These are phyloP conservation scores for Solanum hybrid DNA, from an alignment of 305 asterid species.

Conservation along the genomic window DNA sequence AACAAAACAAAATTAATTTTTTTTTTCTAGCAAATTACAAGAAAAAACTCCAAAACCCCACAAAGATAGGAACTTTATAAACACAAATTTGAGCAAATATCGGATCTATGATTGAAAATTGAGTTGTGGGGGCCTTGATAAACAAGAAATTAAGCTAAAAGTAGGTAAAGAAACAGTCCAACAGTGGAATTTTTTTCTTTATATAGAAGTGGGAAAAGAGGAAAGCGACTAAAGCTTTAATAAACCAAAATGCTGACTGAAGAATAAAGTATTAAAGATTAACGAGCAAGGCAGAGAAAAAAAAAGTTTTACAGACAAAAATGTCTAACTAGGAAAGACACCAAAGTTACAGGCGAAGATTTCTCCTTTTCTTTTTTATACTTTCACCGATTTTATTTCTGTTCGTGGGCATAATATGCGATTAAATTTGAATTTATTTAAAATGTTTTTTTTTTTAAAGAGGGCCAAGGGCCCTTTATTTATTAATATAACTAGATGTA, in stretches of 20 bases:
- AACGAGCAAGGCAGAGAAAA: neutral
- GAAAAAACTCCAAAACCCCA: neutral
- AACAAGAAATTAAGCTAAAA: constrained; percentile 10
- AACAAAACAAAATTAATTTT: constrained; percentile 13
- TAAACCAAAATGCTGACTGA: neutral
- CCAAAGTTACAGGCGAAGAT: neutral
- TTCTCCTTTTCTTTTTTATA: neutral
- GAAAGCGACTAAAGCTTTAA: constrained; percentile 22
- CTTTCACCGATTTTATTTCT: neutral
- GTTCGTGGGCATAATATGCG: too few relatives aligned
- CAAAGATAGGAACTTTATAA: neutral
- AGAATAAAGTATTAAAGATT: neutral
- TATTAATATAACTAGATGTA: too few relatives aligned
- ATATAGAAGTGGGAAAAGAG: constrained; percentile 6
- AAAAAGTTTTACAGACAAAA: neutral
- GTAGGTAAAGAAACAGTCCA: constrained; percentile 14
- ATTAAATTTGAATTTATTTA: neutral
- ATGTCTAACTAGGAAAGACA: neutral
- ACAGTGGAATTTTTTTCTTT: constrained; percentile 1
- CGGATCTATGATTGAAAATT: neutral
- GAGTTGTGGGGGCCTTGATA: constrained; percentile 6
- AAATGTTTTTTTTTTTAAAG: too few relatives aligned
- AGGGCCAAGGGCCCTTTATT: too few relatives aligned
- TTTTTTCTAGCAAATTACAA: neutral
- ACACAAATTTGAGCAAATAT: neutral